Conservation (phyloP, 352 stramenopile species). For the Phytophthora constricta region DNA sequence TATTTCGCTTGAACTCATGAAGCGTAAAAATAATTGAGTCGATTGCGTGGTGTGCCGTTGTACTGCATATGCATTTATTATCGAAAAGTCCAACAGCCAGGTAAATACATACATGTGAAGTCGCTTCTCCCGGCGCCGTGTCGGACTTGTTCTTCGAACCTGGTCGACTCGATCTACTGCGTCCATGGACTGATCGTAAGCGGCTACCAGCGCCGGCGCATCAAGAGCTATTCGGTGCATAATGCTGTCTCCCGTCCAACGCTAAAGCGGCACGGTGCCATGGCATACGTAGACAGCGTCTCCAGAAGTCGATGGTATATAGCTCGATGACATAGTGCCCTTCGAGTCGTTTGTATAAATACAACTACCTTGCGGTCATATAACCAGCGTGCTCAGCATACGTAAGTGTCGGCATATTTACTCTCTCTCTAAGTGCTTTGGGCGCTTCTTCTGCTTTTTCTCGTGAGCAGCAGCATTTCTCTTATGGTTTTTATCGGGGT, state of each 20-base stretch:
- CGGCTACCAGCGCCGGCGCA: constrained; percentile 3
- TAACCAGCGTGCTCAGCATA: constrained; percentile 4
- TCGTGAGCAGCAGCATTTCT: neutral
- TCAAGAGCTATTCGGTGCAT: constrained; percentile 12
- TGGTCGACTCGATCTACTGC: constrained; percentile 16
- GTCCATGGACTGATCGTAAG: constrained; percentile 18
- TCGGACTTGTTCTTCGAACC: too few species aligned
- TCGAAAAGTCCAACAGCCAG: too few species aligned
- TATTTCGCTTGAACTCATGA: constrained; percentile 4
- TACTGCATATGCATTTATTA: constrained; percentile 13
- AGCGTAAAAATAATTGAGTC: constrained; percentile 1
- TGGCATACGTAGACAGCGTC: constrained; percentile 20
- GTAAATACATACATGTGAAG: too few species aligned
- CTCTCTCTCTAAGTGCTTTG: neutral
- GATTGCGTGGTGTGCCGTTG: neutral
- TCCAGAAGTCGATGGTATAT: neutral
- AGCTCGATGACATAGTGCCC: neutral
- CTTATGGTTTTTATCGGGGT: constrained; percentile 1
- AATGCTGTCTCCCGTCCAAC: constrained; percentile 17
- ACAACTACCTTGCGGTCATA: constrained; percentile 25
- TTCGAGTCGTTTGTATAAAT: constrained; percentile 17
- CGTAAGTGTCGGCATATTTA: neutral
- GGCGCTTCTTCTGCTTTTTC: neutral
- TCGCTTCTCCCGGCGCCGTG: too few species aligned
- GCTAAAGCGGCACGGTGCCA: constrained; percentile 3